phyloP scores from a whole-genome alignment of 257 asterid genomes.

The Hygrophila difformis region DNA sequence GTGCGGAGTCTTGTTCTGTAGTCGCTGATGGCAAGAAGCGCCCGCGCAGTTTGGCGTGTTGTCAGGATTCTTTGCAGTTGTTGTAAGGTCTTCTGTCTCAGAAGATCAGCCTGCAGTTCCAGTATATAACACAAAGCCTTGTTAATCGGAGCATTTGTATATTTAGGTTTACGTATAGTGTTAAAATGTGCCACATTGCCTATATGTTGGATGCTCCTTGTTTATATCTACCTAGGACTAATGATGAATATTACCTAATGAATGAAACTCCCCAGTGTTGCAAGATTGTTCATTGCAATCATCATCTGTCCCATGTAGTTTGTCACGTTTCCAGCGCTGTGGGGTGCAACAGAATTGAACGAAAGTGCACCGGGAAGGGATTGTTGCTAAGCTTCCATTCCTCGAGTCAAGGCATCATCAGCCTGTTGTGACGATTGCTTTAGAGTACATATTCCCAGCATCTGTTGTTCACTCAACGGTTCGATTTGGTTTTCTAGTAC shows the following conservation, averaged over 20 bases:
- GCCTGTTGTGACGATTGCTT: slow-evolving; percentile 88
- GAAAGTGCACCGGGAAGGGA: slow-evolving; percentile 75
- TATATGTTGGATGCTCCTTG: too few species aligned
- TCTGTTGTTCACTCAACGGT: slow-evolving; percentile 74
- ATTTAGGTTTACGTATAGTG: too few species aligned
- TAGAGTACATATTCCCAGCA: slow-evolving; percentile 62
- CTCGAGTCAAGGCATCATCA: slow-evolving; percentile 93
- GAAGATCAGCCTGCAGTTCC: slow-evolving; percentile 80
- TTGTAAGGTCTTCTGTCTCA: slow-evolving; percentile 79
- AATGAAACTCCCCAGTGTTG: slow-evolving; percentile 63
- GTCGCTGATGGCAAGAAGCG: slow-evolving; percentile 75
- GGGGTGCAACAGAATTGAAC: slow-evolving; percentile 35
- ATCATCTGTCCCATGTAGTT: slow-evolving; percentile 98
- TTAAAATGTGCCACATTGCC: too few species aligned
- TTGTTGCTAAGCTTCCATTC: slow-evolving; percentile 89
- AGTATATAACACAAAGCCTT: too few species aligned
- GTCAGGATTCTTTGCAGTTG: slow-evolving; percentile 82
- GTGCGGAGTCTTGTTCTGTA: slow-evolving; percentile 80
- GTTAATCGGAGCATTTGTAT: too few species aligned
- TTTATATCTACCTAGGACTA: too few species aligned
- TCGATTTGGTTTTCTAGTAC: slow-evolving; percentile 71
- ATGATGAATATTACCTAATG: slow-evolving; percentile 43
- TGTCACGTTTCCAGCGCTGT: slow-evolving; percentile 48
- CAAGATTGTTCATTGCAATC: slow-evolving; percentile 68
- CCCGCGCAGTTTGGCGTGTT: slow-evolving; percentile 90